Percentiles rank a stretch among this genome's conserved stretches.
phyloP scores from a whole-genome alignment of 1,284 basidiomycete species.

The Malassezia dermatis region DNA sequence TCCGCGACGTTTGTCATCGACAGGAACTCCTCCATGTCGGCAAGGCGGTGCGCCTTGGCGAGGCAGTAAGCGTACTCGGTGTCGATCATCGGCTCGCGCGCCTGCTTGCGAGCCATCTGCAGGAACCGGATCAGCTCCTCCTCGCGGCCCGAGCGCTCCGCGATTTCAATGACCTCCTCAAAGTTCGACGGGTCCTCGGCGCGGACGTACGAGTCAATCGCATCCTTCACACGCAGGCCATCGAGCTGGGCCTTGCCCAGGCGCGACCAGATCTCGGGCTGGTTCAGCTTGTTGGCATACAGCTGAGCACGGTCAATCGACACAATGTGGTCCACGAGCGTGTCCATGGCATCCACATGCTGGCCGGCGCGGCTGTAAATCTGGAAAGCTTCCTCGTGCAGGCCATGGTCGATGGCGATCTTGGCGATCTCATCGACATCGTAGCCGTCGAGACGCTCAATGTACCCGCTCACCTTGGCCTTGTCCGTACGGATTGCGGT shows the following conservation, averaged over 20 bases:
- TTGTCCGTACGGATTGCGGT: slow-evolving; percentile 97
- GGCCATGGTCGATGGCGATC: slow-evolving; percentile 89
- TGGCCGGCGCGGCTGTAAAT: slow-evolving; percentile 45
- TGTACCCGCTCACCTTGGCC: slow-evolving; percentile 95
- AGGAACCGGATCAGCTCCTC: slow-evolving; percentile 95
- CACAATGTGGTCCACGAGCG: slow-evolving; percentile 94
- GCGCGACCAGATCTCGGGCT: slow-evolving; percentile 91
- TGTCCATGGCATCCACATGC: slow-evolving; percentile 71
- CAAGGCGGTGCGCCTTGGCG: slow-evolving; percentile 45
- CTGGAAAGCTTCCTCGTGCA: slow-evolving; percentile 85
- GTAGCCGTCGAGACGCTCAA: slow-evolving; percentile 93
- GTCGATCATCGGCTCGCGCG: slow-evolving; percentile 94
- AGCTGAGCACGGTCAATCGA: slow-evolving; percentile 93
- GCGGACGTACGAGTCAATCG: slow-evolving; percentile 98
- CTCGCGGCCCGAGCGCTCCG: slow-evolving; percentile 89
- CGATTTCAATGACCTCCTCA: slow-evolving; percentile 90
- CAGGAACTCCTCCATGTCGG: slow-evolving; percentile 91
- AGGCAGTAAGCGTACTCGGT: slow-evolving; percentile 56
- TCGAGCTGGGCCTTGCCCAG: slow-evolving; percentile 99
- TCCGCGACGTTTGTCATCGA: slow-evolving; percentile 98
- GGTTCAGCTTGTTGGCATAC: slow-evolving; percentile 91
- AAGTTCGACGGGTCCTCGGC: slow-evolving; percentile 94
- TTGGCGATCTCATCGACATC: slow-evolving; percentile 88
- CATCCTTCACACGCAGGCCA: slow-evolving; percentile 93
- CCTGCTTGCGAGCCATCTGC: slow-evolving; percentile 97